phyloP scores from a whole-genome alignment of 352 stramenopile genomes.

The Hyaloperonospora brassicae region DNA sequence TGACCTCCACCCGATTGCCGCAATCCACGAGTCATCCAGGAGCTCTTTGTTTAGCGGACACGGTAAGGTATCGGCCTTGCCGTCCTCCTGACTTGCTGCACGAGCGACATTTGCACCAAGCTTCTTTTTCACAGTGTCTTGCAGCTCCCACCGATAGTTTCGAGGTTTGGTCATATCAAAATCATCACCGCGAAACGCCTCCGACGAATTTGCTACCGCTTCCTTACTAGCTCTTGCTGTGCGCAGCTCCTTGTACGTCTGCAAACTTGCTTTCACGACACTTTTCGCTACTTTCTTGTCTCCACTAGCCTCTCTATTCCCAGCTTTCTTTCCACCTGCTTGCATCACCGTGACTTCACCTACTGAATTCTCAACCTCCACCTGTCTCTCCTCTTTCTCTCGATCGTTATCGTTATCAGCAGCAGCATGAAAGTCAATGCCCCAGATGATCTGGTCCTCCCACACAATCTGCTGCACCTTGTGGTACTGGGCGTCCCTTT shows the following conservation, averaged over 20 bases:
- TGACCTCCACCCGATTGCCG: conserved; percentile 71
- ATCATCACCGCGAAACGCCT: conserved; percentile 12
- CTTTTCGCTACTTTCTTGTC: conserved; percentile 11
- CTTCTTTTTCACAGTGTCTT: conserved; percentile 17
- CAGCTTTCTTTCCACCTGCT: conserved; percentile 5
- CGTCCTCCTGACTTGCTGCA: conserved; percentile 6
- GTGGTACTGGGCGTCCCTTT: conserved; percentile 59
- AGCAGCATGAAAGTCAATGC: conserved; percentile 39
- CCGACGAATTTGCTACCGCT: background rate
- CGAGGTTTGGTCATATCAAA: conserved; percentile 78
- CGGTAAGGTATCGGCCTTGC: conserved; percentile 15
- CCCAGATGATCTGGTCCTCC: conserved; percentile 80
- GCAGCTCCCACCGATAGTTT: conserved; percentile 70
- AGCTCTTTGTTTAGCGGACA: conserved; percentile 66
- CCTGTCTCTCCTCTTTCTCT: conserved; percentile 11
- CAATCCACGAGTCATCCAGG: conserved; percentile 61
- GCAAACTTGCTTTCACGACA: conserved; percentile 3
- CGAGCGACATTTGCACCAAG: conserved; percentile 5
- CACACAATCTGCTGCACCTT: conserved; percentile 76
- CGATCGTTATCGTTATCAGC: conserved; percentile 19
- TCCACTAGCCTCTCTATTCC: conserved; percentile 1
- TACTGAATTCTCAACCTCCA: conserved; percentile 48
- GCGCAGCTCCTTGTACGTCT: conserved; percentile 31
- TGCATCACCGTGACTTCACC: conserved; percentile 20
- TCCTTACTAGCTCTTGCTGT: conserved; percentile 21